These are phyloP conservation scores for Chamaecrista fasciculata DNA, from an alignment of 306 rosid genomes.

Conservation along the genomic window DNA sequence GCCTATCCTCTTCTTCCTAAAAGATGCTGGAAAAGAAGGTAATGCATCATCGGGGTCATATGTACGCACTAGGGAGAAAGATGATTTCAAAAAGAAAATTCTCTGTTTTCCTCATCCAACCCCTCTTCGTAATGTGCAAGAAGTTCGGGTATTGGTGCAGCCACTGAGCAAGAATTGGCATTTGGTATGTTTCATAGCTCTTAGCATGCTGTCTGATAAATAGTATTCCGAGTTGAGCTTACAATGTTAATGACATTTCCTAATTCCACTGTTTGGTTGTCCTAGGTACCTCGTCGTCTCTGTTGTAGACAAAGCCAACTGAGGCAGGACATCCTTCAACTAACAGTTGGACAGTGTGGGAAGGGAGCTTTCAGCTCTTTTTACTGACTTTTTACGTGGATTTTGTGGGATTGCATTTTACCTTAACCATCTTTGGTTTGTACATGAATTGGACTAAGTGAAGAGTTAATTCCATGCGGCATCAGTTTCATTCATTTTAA, in stretches of 20 bases:
- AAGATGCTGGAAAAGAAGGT: constrained; percentile 43
- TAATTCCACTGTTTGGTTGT: constrained; percentile 23
- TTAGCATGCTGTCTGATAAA: constrained; percentile 12
- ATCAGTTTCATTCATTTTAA: constrained; percentile 23
- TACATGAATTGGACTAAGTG: constrained; percentile 30
- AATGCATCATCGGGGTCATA: constrained; percentile 64
- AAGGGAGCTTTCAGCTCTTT: constrained; percentile 44
- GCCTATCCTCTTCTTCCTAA: constrained; percentile 61
- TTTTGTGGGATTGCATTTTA: constrained; percentile 17
- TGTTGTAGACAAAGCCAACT: constrained; percentile 56
- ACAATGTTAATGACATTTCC: constrained; percentile 19
- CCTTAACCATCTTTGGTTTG: constrained; percentile 19
- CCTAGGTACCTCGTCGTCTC: constrained; percentile 64
- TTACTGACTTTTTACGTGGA: constrained; percentile 29
- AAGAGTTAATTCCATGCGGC: constrained; percentile 35
- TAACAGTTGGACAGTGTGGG: constrained; percentile 67
- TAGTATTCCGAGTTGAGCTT: constrained; percentile 20
- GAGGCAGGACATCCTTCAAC: constrained; percentile 45
- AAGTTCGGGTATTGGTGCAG: constrained; percentile 48
- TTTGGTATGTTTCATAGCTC: constrained; percentile 46
- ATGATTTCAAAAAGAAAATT: constrained; percentile 56
- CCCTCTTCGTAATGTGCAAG: constrained; percentile 43
- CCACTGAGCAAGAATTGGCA: constrained; percentile 70
- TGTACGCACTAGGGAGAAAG: constrained; percentile 44
- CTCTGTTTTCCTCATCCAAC: constrained; percentile 59